phyloP scores from a whole-genome alignment of 2,329 filamentous ascomycete genomes.

The Cordyceps militaris region DNA sequence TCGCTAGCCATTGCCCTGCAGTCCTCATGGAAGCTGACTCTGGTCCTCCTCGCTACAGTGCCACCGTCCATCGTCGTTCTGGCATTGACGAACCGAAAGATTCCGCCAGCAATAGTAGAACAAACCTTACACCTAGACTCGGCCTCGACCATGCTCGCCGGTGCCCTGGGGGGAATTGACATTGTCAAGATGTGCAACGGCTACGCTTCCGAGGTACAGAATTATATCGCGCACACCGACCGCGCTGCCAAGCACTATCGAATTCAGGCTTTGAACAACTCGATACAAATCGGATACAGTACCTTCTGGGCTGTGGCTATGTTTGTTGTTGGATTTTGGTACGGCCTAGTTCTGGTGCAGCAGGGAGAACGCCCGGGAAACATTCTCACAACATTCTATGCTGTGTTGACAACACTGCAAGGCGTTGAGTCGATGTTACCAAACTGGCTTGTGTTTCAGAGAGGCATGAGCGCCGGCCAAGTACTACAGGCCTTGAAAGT shows the following conservation, averaged over 20 bases:
- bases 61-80: constrained; percentile 60
- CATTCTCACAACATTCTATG: constrained; percentile 80
- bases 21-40: constrained; percentile 75
- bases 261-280: constrained; percentile 60
- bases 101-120: constrained; percentile 58
- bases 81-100: constrained; percentile 48
- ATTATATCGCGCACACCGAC: constrained; percentile 53
- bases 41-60: constrained; percentile 68
- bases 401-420: constrained; percentile 68
- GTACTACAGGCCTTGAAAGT: constrained; percentile 46
- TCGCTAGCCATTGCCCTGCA: constrained; percentile 67
- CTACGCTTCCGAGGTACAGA: constrained; percentile 58
- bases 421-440: constrained; percentile 68
- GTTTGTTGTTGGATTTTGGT: constrained; percentile 89
- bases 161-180: constrained; percentile 68
- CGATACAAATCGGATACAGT: constrained; percentile 65
- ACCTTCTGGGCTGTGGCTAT: constrained; percentile 69
- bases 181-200: constrained; percentile 83
- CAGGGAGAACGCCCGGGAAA: constrained; percentile 54
- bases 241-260: constrained; percentile 57
- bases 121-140: constrained; percentile 62
- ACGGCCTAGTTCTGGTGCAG: constrained; percentile 64
- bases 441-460: constrained; percentile 69
- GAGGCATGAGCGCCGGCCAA: constrained; percentile 67
- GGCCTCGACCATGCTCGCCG: constrained; percentile 65